Base-by-base conservation (phyloP, 495 filamentous ascomycete genomes). In the Penicillium paxilli region DNA sequence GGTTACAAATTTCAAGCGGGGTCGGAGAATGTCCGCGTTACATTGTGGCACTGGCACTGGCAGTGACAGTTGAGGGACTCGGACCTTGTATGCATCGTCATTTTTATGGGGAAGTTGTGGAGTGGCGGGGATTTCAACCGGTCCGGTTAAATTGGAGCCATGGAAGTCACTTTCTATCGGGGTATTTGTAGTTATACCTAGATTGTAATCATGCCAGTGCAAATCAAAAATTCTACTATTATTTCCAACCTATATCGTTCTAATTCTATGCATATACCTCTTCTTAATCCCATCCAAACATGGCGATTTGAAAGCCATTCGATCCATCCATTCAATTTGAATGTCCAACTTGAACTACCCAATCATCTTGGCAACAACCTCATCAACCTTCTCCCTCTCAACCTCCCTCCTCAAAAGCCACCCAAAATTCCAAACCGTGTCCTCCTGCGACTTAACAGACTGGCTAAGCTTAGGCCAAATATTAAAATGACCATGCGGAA, bases 401-500 rank as follows among this genome's bases (percentile, higher is more conserved):
- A 49, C 20, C 30, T 37, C 25, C 2, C 30, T 30, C 11, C 30
- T 14, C 20, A 49, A 40, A 35, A 49, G 47, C 47, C 47, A 49
- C 9, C 47, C 47, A 38, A 30, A 14, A 38, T 49, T 30, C 47
- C 47, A 49, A 10, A 49, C 17, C 11, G 47, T 49, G 38, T 49
- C 30, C 30, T 37, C 47, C 47, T 49, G 47, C 21, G 30, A 49
- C 28, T 37, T 38, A 2, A 49, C 9, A 1, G 47, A 49, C 47
- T 45, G 49, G 35, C 42, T 54, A 52, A 64, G 49, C 16, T 44
- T 14, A 1, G 70, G 66, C 54, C 57, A 62, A 47, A 63, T 71
- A 59, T 71, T 42, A 3, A 42, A 42, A n/a, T 42, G 40, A 11
- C 40, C 40, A 60, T 79, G 76, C 44, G 75, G 73, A 59, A 74